Percentiles rank a stretch among this genome's conserved stretches.
These are phyloP conservation scores for Hibiscus mutabilis DNA, from an alignment of 345 rosid genomes.

Conservation along the genomic window DNA sequence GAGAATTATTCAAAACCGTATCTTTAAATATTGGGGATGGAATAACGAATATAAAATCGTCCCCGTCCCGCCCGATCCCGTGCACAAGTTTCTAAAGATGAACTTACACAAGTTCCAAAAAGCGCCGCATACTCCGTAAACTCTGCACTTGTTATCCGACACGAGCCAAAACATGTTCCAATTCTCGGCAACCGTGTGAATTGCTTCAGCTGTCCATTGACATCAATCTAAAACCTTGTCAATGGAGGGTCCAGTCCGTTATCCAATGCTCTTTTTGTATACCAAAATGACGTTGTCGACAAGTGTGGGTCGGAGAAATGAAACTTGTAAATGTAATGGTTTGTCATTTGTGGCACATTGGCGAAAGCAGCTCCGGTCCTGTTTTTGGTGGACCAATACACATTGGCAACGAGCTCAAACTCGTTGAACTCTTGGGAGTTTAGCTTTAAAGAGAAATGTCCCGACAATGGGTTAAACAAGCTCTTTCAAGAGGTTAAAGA, in stretches of 20 bases:
- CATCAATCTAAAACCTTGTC: conserved; percentile 41
- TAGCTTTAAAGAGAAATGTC: conserved; percentile 35
- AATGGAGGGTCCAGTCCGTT: conserved; percentile 27
- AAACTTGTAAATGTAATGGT: conserved; percentile 53
- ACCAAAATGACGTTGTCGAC: conserved; percentile 51
- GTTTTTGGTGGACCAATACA: conserved; percentile 46
- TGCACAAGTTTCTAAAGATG: conserved; percentile 23
- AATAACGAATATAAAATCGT: too few relatives aligned
- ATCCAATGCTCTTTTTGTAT: conserved; percentile 30
- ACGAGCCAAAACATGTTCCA: conserved; percentile 52
- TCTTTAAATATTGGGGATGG: too few relatives aligned
- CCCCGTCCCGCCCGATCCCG: too few relatives aligned
- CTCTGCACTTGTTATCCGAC: conserved; percentile 39
- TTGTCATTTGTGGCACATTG: conserved; percentile 45
- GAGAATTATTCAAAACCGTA: too few relatives aligned
- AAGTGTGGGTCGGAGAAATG: conserved; percentile 43
- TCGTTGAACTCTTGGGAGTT: conserved; percentile 28
- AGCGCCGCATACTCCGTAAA: conserved; percentile 37
- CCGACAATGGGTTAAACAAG: conserved; percentile 34
- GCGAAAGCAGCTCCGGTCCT: conserved; percentile 48
- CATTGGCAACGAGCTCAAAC: conserved; percentile 32
- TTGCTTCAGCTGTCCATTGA: conserved; percentile 36
- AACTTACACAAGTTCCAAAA: conserved; percentile 30
- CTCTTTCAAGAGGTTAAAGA: conserved; percentile 41
- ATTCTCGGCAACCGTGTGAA: conserved; percentile 34